Evolutionary conservation across 2,329 filamentous ascomycete genomes (phyloP), one percentile per base, ranked within the genome.

Genomic region (Talaromyces sp.): DNA sequence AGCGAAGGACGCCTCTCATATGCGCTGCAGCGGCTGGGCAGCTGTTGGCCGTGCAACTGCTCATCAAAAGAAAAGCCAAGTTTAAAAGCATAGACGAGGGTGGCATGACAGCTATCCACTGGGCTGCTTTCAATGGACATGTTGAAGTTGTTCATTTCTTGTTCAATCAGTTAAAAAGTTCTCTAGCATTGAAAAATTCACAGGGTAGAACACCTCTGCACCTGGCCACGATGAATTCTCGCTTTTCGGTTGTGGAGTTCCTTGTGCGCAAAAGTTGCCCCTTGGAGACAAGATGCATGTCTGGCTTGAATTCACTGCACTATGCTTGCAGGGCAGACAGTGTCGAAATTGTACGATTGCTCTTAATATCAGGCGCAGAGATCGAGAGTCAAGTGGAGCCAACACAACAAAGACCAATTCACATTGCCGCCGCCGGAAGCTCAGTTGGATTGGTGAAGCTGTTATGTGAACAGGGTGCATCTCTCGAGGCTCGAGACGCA

Each of bases 81-180:
- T 55, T 60, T 8, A 66, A 67, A 51, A 62, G 62, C 41, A 60
- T 62, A 1, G 73, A 72, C 55, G 72, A 76, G 54, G 67, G 64
- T 17, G 69, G 67, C 5, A 76, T 76, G 73, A 74, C 71, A 9
- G 69, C 72, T 0, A 56, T 77, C 21, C 75, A 77, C 55, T 76
- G 73, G 73, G 75, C 75, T 27, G 68, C 70, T 7, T 75, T 68
- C 60, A 75, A 74, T 55, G 74, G 74, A 1, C 74, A 76, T 55
- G 65, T 68, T n/a, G 72, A 76, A 27, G 67, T 73, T 19, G 70
- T 76, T 11, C 60, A 70, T 1, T 58, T 74, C 14, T 66, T 77
- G 24, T 19, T 24, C 3, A 66, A 70, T 41, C 66, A 71, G 35
- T 71, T 66, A 55, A 73, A 70, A 64, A 65, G 65, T 8, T 61